Percentiles rank a stretch among this genome's conserved stretches.
These are phyloP conservation scores for Cubamyces lactineus DNA, from an alignment of 768 basidiomycete species.

Conservation along the genomic window DNA sequence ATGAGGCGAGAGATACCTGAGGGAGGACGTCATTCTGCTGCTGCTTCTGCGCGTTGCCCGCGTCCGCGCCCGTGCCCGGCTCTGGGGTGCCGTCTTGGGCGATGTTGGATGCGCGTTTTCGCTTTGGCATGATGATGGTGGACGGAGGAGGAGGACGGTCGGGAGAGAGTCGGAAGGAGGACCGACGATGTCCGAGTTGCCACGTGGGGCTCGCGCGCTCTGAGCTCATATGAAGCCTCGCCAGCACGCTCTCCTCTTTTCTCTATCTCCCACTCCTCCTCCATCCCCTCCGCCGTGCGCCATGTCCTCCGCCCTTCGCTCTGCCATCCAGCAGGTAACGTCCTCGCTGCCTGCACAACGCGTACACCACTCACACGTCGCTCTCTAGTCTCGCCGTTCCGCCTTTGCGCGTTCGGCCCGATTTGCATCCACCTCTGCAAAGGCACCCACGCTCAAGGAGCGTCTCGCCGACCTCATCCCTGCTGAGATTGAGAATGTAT, in stretches of 20 bases:
- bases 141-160: background rate
- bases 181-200: slow-evolving; percentile 24
- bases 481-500: slow-evolving; percentile 73
- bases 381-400: slow-evolving; percentile 53
- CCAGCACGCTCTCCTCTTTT: slow-evolving; percentile 19
- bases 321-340: slow-evolving; percentile 39
- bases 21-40: slow-evolving; percentile 33
- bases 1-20: slow-evolving; percentile 32
- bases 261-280: slow-evolving; percentile 6
- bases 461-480: slow-evolving; percentile 94
- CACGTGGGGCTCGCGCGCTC: slow-evolving; percentile 24
- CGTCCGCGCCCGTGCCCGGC: background rate
- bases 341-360: slow-evolving; percentile 31
- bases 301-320: slow-evolving; percentile 39
- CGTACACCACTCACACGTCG: slow-evolving; percentile 6
- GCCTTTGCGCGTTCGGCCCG: slow-evolving; percentile 53
- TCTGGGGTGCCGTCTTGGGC: background rate
- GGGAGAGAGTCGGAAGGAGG: slow-evolving; percentile 16
- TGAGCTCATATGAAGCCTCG: slow-evolving; percentile 26
- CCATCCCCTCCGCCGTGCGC: slow-evolving; percentile 10
- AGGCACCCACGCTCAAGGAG: slow-evolving; percentile 85
- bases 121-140: slow-evolving; percentile 33
- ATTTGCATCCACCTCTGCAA: slow-evolving; percentile 66
- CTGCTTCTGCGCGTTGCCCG: slow-evolving; percentile 12
- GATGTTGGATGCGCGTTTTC: slow-evolving; percentile 30